phyloP scores from a whole-genome alignment of 2,329 filamentous ascomycete genomes.

The Sordariomycetes sp. region DNA sequence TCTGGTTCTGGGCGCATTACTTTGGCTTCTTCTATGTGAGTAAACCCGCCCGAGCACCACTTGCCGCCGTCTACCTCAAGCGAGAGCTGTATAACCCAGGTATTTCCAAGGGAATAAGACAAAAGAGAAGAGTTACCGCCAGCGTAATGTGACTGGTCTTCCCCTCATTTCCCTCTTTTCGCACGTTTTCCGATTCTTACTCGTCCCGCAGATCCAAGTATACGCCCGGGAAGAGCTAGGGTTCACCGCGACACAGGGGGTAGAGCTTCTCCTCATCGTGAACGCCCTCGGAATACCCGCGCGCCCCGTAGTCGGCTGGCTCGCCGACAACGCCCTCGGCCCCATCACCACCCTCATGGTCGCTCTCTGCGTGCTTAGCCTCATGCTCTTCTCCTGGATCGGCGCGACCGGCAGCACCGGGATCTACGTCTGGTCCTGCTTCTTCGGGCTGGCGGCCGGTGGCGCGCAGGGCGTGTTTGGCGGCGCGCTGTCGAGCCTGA shows the following conservation, averaged over 20 bases:
- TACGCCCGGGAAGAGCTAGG: conserved; percentile 29
- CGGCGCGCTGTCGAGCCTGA: conserved; percentile 28
- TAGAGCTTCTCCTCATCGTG: conserved; percentile 44
- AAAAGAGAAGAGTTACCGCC: neutral
- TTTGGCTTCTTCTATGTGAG: conserved; percentile 32
- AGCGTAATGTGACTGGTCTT: neutral
- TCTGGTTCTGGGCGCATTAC: conserved; percentile 27
- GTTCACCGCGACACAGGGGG: conserved; percentile 36
- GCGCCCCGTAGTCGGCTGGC: conserved; percentile 38
- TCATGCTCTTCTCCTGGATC: conserved; percentile 45
- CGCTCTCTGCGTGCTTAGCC: conserved; percentile 29
- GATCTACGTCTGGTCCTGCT: conserved; percentile 31
- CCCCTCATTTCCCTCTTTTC: neutral
- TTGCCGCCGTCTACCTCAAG: neutral
- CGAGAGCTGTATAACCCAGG: neutral
- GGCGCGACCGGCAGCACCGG: conserved; percentile 28
- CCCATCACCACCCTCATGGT: conserved; percentile 44
- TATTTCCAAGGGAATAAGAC: neutral
- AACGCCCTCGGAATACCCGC: conserved; percentile 45
- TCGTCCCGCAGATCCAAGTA: conserved; percentile 26
- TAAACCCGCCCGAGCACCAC: conserved; percentile 7
- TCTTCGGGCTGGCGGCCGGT: conserved; percentile 32
- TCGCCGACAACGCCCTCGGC: conserved; percentile 42
- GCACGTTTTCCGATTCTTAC: neutral
- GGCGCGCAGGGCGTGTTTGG: conserved; percentile 30